Base-by-base conservation (phyloP, 331 rosid genomes). In the Malus hybrid region DNA sequence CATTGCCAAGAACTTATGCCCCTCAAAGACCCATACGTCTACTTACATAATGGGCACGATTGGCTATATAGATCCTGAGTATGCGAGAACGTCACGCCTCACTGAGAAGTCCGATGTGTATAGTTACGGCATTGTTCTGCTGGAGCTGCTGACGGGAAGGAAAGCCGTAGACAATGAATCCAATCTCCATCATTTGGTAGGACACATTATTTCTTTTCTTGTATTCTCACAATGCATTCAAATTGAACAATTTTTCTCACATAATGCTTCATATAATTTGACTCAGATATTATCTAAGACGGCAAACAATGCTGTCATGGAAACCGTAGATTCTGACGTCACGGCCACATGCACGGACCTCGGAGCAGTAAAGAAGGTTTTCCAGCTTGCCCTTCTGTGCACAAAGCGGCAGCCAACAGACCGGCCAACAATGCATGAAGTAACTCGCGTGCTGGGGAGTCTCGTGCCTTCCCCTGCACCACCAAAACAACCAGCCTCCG, bases 41-140 rank as follows among this genome's bases (percentile, higher is more conserved):
- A 96, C 99, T 31, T 93, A 83, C 73, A 67, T 96, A 67, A 88
- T 93, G 97, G 99, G 99, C 84, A 96, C 99, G 18, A 96, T 96
- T 64, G 99, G 99, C 70, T 96, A 96, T 67, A 96, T 96, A 22
- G 99, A 96, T 71, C 99, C 99, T 1, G 99, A 96, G 82, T 96
- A 96, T 80, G 99, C 98, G 16, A 85, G 99, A 70, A 96, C 99
- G 34, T 90, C 97, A 10, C 93, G 99, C 14, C 99, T 96, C 72
- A 96, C 97, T 1, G 99, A 93, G 86, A 96, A 96, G 67, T 93
- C 99, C 1, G 99, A 96, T 80, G 96, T 96, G 18, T 96, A 96
- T 78, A 96, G 99, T 81, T 96, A 84, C 14, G 99, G 99, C 14
- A 84, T 96, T 24, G 99, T 96, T 75, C 86, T 96, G 15, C 98